A percentile compares a stretch with the other conserved stretches of the same genome.
These are phyloP conservation scores for Miscanthus lutarioriparius DNA, from an alignment of 176 grass and related monocot genomes.

Conservation along the genomic window DNA sequence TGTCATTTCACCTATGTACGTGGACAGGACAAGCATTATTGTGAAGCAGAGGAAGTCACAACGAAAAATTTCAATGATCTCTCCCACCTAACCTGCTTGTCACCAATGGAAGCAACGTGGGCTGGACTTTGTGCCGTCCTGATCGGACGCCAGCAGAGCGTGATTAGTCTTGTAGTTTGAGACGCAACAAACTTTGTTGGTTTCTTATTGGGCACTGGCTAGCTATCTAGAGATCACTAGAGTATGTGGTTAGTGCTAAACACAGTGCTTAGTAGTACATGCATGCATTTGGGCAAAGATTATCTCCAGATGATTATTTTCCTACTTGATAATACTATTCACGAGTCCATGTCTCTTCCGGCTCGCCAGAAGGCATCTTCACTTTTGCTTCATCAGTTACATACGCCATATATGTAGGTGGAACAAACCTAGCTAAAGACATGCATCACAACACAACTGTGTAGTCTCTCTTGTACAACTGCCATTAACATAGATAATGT, in stretches of 20 bases:
- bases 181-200: neutral
- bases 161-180: neutral
- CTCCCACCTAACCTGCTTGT: neutral
- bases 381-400: neutral
- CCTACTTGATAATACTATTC: neutral
- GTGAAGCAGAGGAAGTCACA: neutral
- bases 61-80: neutral
- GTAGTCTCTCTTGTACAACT: neutral
- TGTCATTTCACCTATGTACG: neutral
- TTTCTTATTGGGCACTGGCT: neutral
- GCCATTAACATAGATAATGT: neutral
- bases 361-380: neutral
- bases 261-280: neutral
- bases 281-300: neutral
- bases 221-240: neutral
- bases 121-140: neutral
- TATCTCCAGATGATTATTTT: neutral
- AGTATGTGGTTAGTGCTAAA: neutral
- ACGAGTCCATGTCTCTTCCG: neutral
- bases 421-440: neutral
- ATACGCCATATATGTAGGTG: neutral
- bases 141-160: neutral
- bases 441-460: neutral
- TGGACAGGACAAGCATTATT: neutral
- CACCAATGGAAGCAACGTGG: neutral